Conservation (phyloP, 2,329 filamentous ascomycete genomes). For the Penicillium glabrum region DNA sequence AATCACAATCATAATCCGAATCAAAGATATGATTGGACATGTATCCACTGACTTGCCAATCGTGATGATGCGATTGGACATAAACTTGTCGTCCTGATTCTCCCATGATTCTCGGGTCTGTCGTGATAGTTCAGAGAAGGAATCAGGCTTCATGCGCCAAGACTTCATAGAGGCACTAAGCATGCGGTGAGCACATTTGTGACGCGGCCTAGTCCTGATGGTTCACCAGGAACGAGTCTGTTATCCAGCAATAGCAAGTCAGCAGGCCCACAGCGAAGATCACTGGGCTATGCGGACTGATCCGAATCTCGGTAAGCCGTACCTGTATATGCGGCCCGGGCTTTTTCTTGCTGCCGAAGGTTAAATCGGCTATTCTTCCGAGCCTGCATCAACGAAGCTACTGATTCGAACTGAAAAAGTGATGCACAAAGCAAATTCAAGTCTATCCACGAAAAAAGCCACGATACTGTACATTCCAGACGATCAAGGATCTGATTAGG, state of each 20-base stretch:
- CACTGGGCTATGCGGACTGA: not conserved
- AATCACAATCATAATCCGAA: not conserved
- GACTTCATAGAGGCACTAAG: not conserved
- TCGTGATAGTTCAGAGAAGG: not conserved
- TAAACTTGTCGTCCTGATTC: not conserved
- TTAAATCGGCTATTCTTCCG: not conserved
- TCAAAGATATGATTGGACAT: not conserved
- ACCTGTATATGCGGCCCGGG: not conserved
- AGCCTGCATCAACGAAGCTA: too few species aligned
- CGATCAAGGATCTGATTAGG: not conserved
- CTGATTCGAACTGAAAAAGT: too few species aligned
- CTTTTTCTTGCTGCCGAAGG: not conserved
- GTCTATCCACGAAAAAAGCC: too few species aligned
- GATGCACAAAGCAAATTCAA: too few species aligned
- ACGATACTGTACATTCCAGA: too few species aligned
- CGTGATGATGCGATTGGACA: not conserved
- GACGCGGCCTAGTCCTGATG: not conserved
- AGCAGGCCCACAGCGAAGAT: not conserved
- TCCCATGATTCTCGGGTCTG: not conserved
- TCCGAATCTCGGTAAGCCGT: not conserved
- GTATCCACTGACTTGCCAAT: not conserved
- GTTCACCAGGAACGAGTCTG: not conserved
- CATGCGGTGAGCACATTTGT: not conserved
- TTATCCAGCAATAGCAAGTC: not conserved
- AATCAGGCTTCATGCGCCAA: not conserved